phyloP scores from a whole-genome alignment of 148 eudicot species.

The Chenopodium formosanum region DNA sequence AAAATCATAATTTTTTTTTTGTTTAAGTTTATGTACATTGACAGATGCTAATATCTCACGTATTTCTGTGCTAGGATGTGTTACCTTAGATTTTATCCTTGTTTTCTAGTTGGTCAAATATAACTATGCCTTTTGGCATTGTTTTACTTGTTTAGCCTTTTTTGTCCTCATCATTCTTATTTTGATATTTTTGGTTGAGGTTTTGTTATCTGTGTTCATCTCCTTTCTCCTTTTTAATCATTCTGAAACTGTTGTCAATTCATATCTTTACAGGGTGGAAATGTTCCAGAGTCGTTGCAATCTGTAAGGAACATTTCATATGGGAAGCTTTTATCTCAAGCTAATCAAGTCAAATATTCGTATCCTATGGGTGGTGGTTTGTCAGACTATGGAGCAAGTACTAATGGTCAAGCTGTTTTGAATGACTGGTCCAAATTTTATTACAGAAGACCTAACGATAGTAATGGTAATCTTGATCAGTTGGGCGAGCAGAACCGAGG shows the following conservation, averaged over 20 bases:
- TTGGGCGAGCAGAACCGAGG: slow-evolving; percentile 64
- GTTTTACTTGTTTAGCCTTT: not conserved
- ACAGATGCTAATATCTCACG: not conserved
- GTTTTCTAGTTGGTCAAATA: not conserved
- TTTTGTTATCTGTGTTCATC: not conserved
- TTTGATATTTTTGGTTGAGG: not conserved
- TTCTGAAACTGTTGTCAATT: not conserved
- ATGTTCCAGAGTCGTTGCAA: slow-evolving; percentile 31
- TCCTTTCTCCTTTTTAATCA: not conserved
- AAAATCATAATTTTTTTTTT: not conserved
- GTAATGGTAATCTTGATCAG: slow-evolving; percentile 44
- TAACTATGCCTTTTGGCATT: not conserved
- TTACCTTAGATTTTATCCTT: no score
- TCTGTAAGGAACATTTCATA: slow-evolving; percentile 34
- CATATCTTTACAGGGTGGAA: slow-evolving; percentile 46
- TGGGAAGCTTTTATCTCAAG: slow-evolving; percentile 48
- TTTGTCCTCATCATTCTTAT: not conserved
- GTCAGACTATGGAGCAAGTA: slow-evolving; percentile 44
- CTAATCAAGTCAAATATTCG: slow-evolving; percentile 44
- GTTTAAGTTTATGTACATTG: not conserved
- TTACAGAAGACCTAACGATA: slow-evolving; percentile 42
- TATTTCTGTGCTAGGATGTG: not conserved
- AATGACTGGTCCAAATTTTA: slow-evolving; percentile 56
- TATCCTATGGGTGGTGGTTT: slow-evolving; percentile 47
- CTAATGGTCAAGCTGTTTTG: slow-evolving; percentile 33